Evolutionary conservation across 345 rosid genomes (phyloP).

Genomic region (Populus ilicifolia): DNA sequence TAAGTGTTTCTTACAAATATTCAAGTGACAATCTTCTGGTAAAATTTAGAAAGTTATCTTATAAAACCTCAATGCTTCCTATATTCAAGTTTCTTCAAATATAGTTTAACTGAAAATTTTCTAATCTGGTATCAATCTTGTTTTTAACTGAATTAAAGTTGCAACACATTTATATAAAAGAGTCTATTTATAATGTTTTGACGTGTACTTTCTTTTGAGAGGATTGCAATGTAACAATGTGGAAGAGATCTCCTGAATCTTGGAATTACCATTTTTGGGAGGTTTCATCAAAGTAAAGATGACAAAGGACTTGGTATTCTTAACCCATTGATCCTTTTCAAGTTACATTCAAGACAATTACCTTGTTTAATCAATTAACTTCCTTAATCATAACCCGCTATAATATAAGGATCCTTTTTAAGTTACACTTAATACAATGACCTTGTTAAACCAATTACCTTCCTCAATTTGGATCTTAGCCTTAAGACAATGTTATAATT

Average conservation of each 20-base stretch:
- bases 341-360: too few relatives aligned
- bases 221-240: not conserved
- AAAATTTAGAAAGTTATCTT: not conserved
- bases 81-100: not conserved
- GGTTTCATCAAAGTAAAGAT: too few relatives aligned
- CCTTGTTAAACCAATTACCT: too few relatives aligned
- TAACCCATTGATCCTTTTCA: too few relatives aligned
- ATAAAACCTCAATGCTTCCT: not conserved
- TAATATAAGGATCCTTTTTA: too few relatives aligned
- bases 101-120: not conserved
- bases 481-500: not conserved
- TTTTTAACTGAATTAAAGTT: not conserved
- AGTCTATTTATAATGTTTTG: not conserved
- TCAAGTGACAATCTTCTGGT: not conserved
- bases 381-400: too few relatives aligned
- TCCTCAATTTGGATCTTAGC: too few relatives aligned
- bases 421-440: too few relatives aligned
- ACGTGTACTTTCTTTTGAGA: not conserved
- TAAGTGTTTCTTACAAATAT: slow-evolving; percentile 35
- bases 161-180: not conserved
- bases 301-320: too few relatives aligned
- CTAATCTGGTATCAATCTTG: not conserved
- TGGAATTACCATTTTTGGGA: too few relatives aligned
- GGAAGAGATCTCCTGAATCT: too few relatives aligned
- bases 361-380: too few relatives aligned